Base-by-base conservation (phyloP, 2,329 filamentous ascomycete genomes). In the Penicillium concentricum region DNA sequence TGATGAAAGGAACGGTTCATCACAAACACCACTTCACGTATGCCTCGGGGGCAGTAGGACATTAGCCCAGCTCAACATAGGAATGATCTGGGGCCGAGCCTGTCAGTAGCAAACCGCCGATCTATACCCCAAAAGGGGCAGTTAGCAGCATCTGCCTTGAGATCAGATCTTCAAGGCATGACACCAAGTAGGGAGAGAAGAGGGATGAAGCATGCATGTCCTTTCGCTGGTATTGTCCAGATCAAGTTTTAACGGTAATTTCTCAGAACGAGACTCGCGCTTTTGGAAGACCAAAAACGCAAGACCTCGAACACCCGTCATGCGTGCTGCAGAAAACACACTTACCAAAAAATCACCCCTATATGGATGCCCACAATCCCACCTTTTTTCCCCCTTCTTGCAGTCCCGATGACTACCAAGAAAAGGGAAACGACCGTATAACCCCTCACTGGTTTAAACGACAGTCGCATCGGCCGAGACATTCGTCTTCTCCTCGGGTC, bases 191-290 rank as follows among this genome's bases (percentile, higher is more conserved):
- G 20, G 51, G 37, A 32, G 7, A 55, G 39, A 51, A 52, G 38
- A 51, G 54, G 47, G 47, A 49, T 57, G 47, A 60, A 61, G 59
- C 61, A 62, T 47, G 64, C 64, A 66, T 66, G 64, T 95, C 88
- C 91, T 95, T 93, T 91, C 91, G 91, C 91, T 91, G 88, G 90
- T 90, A 92, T 93, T 92, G 92, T 91, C 90, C 88, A 90, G 89
- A 92, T 92, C 89, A 92, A 92, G 89, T 92, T 90, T 79, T 81
- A 81, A 88, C 90, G 89, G 90, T 92, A 87, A 92, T 85, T 86
- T 93, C 88, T 92, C 73, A 76, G 73, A 74, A 70, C 72, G 62
- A 70, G 61, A 41, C 34, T 55, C 13, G 60, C 56, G 54, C 50
- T 45, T 50, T 49, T 22, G 55, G 55, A 35, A 24, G 30, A 43